Evolutionary conservation across 768 basidiomycete genomes (phyloP).

Genomic region (Mycena albidolilacea): DNA sequence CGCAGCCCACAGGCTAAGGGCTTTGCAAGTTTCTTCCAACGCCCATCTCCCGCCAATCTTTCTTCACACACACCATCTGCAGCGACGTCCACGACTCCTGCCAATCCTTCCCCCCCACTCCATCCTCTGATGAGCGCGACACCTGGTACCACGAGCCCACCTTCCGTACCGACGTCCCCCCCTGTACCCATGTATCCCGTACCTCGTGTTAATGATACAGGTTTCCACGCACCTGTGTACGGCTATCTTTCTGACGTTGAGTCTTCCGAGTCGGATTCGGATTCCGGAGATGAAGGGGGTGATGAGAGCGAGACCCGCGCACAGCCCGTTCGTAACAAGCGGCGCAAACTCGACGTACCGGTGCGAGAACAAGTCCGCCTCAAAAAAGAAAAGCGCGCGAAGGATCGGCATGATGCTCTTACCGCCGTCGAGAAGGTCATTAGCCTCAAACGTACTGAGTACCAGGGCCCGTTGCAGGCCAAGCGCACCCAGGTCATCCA

Average conservation of each 20-base stretch:
- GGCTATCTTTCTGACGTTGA: neutral
- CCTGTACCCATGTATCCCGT: too few relatives aligned
- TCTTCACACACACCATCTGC: too few relatives aligned
- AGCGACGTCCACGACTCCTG: too few relatives aligned
- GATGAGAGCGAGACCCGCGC: neutral
- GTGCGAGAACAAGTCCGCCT: neutral
- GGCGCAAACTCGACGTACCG: slow-evolving; percentile 1
- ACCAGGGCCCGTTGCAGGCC: slow-evolving; percentile 19
- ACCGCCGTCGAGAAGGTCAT: neutral
- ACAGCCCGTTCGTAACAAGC: neutral
- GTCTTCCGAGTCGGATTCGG: neutral
- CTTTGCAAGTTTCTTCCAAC: too few relatives aligned
- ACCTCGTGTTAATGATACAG: slow-evolving; percentile 1
- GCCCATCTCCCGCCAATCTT: too few relatives aligned
- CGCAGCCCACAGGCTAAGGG: too few relatives aligned
- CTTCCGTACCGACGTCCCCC: too few relatives aligned
- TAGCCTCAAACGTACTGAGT: neutral
- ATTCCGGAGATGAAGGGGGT: neutral
- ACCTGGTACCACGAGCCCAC: too few relatives aligned
- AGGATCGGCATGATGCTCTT: neutral
- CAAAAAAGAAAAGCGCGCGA: neutral
- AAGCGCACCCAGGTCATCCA: slow-evolving; percentile 18
- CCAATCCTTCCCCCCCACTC: too few relatives aligned
- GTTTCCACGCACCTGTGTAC: neutral
- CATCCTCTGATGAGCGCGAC: too few relatives aligned